Conservation (phyloP, 352 stramenopile species). For the Pythium pectinolyticum region DNA sequence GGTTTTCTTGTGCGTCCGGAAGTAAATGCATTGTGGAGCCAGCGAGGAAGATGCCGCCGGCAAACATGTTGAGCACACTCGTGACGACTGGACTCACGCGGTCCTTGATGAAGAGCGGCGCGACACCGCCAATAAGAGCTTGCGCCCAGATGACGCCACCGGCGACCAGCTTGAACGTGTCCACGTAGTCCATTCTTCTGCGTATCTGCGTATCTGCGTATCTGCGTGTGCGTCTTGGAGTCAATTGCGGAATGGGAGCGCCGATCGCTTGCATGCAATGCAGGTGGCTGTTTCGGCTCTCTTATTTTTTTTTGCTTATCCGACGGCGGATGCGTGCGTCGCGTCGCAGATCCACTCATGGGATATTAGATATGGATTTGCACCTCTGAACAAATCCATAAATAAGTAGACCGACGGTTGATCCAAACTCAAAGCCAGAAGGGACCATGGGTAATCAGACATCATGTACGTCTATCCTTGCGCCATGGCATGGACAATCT, state of each 20-base stretch:
- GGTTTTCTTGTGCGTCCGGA: constrained; percentile 70
- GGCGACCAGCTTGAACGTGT: constrained; percentile 67
- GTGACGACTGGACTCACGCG: constrained; percentile 36
- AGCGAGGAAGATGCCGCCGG: constrained; percentile 77
- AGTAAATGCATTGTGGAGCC: constrained; percentile 81
- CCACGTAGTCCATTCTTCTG: constrained; percentile 53
- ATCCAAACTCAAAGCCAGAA: too few species aligned
- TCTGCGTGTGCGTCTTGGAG: not conserved
- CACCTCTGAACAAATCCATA: not conserved
- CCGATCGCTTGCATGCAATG: too few species aligned
- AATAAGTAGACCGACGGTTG: too few species aligned
- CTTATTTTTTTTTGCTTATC: not conserved
- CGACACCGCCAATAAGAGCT: constrained; percentile 53
- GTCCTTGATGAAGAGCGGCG: constrained; percentile 47
- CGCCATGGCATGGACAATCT: too few species aligned
- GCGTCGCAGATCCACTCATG: not conserved
- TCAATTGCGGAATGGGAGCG: not conserved
- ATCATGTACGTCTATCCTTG: too few species aligned
- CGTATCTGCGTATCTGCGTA: too few species aligned
- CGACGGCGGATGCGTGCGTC: not conserved
- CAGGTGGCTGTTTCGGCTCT: too few species aligned
- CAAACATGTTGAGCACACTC: constrained; percentile 81
- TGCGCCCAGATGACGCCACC: constrained; percentile 58
- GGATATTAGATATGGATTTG: not conserved
- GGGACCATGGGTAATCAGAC: too few species aligned